These are phyloP conservation scores for Biscogniauxia sp. DNA, from an alignment of 2,329 filamentous ascomycete genomes.

Conservation along the genomic window DNA sequence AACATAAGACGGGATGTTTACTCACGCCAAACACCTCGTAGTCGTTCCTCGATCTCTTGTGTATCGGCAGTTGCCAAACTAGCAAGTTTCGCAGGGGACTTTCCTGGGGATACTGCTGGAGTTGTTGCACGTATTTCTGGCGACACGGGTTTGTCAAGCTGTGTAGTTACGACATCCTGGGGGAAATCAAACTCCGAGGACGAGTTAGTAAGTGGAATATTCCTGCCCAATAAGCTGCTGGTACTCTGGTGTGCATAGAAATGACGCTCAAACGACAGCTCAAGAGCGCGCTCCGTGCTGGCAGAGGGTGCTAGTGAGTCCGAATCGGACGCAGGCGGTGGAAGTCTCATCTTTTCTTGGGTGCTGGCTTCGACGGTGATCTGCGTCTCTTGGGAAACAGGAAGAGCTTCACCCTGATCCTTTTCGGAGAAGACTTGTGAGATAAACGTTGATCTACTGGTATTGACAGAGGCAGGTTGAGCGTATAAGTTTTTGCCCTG, in stretches of 20 bases:
- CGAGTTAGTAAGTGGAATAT: constrained; percentile 3
- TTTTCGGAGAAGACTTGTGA: constrained; percentile 35
- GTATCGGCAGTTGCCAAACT: neutral
- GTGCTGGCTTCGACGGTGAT: constrained; percentile 33
- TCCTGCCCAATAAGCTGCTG: constrained; percentile 3
- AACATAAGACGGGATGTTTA: neutral
- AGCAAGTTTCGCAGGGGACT: neutral
- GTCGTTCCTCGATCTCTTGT: constrained; percentile 19
- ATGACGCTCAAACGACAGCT: constrained; percentile 17
- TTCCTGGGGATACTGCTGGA: constrained; percentile 1
- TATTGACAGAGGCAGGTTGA: constrained; percentile 28
- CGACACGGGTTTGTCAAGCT: neutral
- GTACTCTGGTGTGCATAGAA: constrained; percentile 11
- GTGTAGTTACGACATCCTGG: constrained; percentile 1
- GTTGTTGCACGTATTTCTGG: neutral
- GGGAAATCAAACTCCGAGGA: constrained; percentile 12
- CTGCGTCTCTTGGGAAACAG: constrained; percentile 32
- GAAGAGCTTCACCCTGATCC: constrained; percentile 14
- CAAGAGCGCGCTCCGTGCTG: constrained; percentile 24
- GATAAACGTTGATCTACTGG: constrained; percentile 33
- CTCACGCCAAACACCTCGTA: constrained; percentile 30
- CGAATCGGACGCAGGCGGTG: constrained; percentile 13
- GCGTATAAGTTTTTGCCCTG: constrained; percentile 11
- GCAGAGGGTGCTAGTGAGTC: constrained; percentile 24
- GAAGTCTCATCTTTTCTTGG: constrained; percentile 19